Evolutionary conservation across 768 basidiomycete species (phyloP), one percentile per base, ranked within the genome.

Genomic region (Sarcomyxa edulis): DNA sequence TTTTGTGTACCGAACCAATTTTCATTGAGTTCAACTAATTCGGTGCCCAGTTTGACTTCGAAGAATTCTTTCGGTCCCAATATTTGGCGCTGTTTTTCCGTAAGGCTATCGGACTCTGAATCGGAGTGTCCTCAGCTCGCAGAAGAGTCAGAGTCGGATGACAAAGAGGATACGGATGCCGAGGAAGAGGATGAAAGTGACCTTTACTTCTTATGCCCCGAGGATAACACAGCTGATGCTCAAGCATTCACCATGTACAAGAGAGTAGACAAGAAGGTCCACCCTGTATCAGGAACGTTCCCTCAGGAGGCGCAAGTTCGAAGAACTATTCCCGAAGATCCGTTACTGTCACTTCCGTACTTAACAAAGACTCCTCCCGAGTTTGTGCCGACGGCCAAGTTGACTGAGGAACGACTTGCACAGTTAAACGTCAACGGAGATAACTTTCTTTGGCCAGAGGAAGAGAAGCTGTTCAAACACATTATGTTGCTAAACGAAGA

Each of bases 401-500:
- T 56, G 5, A 60, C 53, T 3, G 35, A 43, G 25, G 57, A 60
- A 43, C 19, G 54, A n/a, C 49, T 52, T 16, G 51, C 60, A n/a
- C 16, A 1, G 0, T 45, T 60, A 42, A 32, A 50, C 4, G 43
- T 56, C 3, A 62, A 63, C 40, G 8, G 40, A 1, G 45, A 59
- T 20, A 42, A 40, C 0, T 69, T 68, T 39, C 48, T 70, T 0
- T 55, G 46, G 48, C 52, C 51, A 0, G 59, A 67, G 33, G 67
- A 71, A 44, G 50, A 58, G 9, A 56, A 56, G n/a, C 43, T 68
- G 1, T 43, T 60, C 0, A 48, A 60, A 12, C 50, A 62, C 3
- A 32, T 69, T 3, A 37, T 69, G 8, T 35, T 21, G 3, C 27
- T 52, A 0, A 59, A 69, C n/a, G 52, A 68, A 30, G 9, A 42